phyloP scores from a whole-genome alignment of 345 rosid species.

The Bruguiera parviflora region DNA sequence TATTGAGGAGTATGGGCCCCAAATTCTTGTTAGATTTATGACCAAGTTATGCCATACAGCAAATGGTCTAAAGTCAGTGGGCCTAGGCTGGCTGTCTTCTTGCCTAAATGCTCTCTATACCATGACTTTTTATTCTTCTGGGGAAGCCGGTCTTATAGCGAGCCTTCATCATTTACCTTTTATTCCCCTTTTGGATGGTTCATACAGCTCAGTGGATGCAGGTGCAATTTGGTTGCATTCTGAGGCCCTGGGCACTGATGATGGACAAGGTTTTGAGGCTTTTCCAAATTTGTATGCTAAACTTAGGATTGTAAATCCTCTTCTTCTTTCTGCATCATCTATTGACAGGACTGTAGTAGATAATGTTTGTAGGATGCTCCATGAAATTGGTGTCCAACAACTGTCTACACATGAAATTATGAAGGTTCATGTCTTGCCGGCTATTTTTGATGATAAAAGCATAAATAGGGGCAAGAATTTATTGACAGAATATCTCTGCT shows the following conservation, averaged over 20 bases:
- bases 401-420: constrained; percentile 87
- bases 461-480: constrained; percentile 32
- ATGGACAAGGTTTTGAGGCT: constrained; percentile 48
- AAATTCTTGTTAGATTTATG: constrained; percentile 58
- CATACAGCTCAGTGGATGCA: constrained; percentile 58
- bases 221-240: constrained; percentile 83
- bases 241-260: constrained; percentile 40
- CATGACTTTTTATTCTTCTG: constrained; percentile 45
- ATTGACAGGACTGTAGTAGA: constrained; percentile 31
- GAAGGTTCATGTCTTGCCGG: constrained; percentile 71
- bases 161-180: constrained; percentile 59
- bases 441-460: constrained; percentile 40
- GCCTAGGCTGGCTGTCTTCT: constrained; percentile 71
- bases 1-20: constrained; percentile 72
- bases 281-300: constrained; percentile 71
- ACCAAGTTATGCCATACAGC: constrained; percentile 47
- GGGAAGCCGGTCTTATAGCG: constrained; percentile 38
- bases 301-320: constrained; percentile 65
- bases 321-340: constrained; percentile 50
- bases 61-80: constrained; percentile 59
- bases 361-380: constrained; percentile 58
- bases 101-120: constrained; percentile 55
- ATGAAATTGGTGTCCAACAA: constrained; percentile 63
- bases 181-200: constrained; percentile 79
- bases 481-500: constrained; percentile 75